These are phyloP conservation scores for Colletotrichum endophyticum DNA, from an alignment of 2,329 filamentous ascomycete species.

Conservation along the genomic window DNA sequence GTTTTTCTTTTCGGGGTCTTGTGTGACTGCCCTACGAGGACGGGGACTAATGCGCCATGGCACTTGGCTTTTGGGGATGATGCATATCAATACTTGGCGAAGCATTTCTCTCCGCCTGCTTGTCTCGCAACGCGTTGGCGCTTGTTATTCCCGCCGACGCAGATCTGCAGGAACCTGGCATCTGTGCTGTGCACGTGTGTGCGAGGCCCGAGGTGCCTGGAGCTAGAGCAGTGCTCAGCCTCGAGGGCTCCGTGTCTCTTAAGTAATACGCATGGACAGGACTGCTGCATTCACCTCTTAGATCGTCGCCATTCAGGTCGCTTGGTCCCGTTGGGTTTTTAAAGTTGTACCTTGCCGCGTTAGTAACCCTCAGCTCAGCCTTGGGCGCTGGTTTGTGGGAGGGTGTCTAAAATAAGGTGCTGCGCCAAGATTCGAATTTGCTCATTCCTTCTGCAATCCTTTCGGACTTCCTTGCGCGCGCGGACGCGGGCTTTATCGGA, in stretches of 20 bases:
- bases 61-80: background rate
- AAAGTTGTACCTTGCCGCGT: background rate
- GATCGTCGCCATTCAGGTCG: background rate
- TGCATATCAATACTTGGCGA: background rate
- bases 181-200: background rate
- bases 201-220: background rate
- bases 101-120: background rate
- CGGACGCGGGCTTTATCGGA: background rate
- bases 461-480: background rate
- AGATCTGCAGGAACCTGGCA: background rate
- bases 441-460: background rate
- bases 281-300: background rate
- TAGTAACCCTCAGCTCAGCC: background rate
- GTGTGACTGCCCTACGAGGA: background rate
- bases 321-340: background rate
- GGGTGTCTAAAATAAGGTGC: background rate
- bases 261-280: background rate
- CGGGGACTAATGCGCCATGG: background rate
- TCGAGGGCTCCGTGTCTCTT: background rate
- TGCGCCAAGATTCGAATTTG: background rate
- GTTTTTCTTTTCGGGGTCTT: background rate
- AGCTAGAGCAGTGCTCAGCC: background rate
- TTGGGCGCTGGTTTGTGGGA: background rate
- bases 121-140: background rate
- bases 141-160: background rate